Evolutionary conservation across 2,329 filamentous ascomycete species (phyloP).

Genomic region (Coleophoma eucalyptorum): DNA sequence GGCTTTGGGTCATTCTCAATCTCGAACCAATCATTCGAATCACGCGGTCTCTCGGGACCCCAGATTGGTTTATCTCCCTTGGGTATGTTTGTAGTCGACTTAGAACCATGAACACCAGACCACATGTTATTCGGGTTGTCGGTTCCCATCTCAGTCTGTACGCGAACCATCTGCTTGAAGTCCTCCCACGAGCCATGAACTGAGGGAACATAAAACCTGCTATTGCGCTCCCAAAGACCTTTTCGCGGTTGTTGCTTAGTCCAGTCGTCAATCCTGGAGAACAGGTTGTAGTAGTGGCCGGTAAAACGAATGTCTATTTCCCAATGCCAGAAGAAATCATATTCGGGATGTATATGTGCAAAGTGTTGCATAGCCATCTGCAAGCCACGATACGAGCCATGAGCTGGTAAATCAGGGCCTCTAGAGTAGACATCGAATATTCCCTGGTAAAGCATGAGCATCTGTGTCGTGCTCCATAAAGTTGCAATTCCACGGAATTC

Average conservation of each 20-base stretch:
- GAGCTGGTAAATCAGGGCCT: slow-evolving; percentile 69
- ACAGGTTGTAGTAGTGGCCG: slow-evolving; percentile 76
- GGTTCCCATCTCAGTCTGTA: slow-evolving; percentile 69
- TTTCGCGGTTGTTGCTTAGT: slow-evolving; percentile 71
- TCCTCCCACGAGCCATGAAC: slow-evolving; percentile 78
- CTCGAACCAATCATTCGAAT: slow-evolving; percentile 69
- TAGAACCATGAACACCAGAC: slow-evolving; percentile 41
- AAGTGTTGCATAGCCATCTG: slow-evolving; percentile 97
- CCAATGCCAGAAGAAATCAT: slow-evolving; percentile 92
- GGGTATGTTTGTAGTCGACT: slow-evolving; percentile 22
- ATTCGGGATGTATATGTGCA: slow-evolving; percentile 81
- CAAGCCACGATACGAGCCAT: slow-evolving; percentile 88
- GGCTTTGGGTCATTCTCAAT: slow-evolving; percentile 70
- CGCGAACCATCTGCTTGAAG: slow-evolving; percentile 72
- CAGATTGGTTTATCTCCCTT: slow-evolving; percentile 66
- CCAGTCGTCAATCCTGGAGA: slow-evolving; percentile 68
- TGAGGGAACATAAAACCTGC: slow-evolving; percentile 72
- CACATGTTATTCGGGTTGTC: slow-evolving; percentile 65
- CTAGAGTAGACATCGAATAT: slow-evolving; percentile 72
- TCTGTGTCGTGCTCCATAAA: slow-evolving; percentile 91
- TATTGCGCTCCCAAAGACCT: slow-evolving; percentile 76
- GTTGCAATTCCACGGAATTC: slow-evolving; percentile 89
- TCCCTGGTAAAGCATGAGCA: slow-evolving; percentile 85
- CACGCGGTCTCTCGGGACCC: slow-evolving; percentile 72
- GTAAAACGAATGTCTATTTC: slow-evolving; percentile 92